These are phyloP conservation scores for Bryoglossum gracile DNA, from an alignment of 495 filamentous ascomycete genomes.

Conservation along the genomic window DNA sequence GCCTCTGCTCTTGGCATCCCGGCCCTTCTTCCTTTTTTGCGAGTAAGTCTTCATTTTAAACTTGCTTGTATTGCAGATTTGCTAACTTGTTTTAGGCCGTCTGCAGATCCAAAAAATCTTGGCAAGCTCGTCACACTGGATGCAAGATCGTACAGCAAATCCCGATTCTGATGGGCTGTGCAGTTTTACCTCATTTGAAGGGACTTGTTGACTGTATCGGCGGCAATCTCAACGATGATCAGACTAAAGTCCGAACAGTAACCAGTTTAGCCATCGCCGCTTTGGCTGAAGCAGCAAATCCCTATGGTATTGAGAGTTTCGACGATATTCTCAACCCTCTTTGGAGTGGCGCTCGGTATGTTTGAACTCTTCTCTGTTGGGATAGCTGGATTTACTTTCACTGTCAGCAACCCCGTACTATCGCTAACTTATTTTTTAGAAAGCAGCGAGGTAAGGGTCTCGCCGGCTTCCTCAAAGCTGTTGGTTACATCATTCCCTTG, in stretches of 20 bases:
- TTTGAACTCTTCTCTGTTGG: conserved; percentile 3
- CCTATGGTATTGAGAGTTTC: conserved; percentile 98
- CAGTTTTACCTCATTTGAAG: conserved; percentile 91
- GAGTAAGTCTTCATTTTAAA: no score
- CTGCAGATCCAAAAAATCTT: conserved; percentile 96
- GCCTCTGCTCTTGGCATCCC: conserved; percentile 96
- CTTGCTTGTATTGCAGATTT: no score
- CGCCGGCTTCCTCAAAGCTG: conserved; percentile 93
- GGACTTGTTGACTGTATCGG: conserved; percentile 95
- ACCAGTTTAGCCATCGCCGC: conserved; percentile 94
- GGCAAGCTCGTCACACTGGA: conserved; percentile 98
- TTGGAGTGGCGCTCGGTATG: conserved; percentile 71
- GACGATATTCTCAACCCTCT: conserved; percentile 95
- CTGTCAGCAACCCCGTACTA: conserved; percentile 2
- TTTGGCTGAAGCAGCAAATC: conserved; percentile 91
- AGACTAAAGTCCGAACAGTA: conserved; percentile 93
- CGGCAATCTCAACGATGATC: conserved; percentile 93
- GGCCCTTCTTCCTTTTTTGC: conserved; percentile 86
- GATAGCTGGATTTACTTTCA: conserved; percentile 23
- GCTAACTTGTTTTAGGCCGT: no score
- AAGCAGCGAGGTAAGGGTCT: conserved; percentile 96
- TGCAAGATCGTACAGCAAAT: conserved; percentile 99
- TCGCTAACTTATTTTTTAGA: conserved; percentile 30
- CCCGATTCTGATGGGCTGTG: conserved; percentile 98
- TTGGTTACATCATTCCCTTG: conserved; percentile 95